A percentile compares a stretch with the other conserved stretches of the same genome.
Conservation (phyloP, 176 grass and related monocot genomes). For the Oryza officinalis region DNA sequence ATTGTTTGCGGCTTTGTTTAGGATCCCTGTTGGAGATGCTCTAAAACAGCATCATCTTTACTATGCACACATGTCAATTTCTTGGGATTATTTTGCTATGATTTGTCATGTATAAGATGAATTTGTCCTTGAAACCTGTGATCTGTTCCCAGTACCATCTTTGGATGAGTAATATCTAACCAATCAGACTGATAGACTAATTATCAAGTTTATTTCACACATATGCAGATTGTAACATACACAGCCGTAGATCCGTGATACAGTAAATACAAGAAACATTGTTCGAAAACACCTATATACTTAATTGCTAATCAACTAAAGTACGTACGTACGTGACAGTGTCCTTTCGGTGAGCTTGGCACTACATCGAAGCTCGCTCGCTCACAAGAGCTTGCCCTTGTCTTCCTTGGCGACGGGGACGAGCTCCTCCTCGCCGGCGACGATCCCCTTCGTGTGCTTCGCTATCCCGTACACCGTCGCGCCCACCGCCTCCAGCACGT, state of each 20-base stretch:
- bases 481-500: constrained; percentile 63
- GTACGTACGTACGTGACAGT: not conserved
- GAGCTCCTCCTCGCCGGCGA: constrained; percentile 60
- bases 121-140: no score
- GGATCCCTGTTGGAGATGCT: no score
- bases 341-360: not conserved
- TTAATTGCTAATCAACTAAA: not conserved
- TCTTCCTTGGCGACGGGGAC: constrained; percentile 20
- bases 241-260: not conserved
- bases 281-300: not conserved
- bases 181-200: not conserved
- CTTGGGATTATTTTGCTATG: no score
- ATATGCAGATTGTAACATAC: not conserved
- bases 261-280: not conserved
- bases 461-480: constrained; percentile 58
- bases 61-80: no score
- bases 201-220: not conserved
- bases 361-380: not conserved
- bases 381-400: constrained; percentile 27
- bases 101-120: no score
- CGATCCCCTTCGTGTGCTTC: constrained; percentile 56
- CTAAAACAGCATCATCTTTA: no score
- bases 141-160: no score
- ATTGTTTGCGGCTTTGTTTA: no score
- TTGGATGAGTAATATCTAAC: no score